A percentile compares a stretch with the other conserved stretches of the same genome.
Conservation (phyloP, 257 asterid species). For the Pogostemon cablin region DNA sequence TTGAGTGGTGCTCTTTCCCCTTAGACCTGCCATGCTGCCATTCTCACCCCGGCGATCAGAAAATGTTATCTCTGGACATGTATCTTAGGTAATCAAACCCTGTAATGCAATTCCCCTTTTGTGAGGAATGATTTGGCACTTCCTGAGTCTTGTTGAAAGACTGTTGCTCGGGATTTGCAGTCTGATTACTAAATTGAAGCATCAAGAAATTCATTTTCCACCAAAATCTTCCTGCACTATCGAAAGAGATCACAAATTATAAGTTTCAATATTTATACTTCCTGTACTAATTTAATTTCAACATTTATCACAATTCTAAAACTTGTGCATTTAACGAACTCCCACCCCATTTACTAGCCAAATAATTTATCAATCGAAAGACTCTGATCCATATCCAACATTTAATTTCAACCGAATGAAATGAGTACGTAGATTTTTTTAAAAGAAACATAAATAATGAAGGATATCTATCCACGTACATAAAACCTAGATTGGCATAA, state of each 20-base stretch:
- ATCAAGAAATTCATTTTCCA: constrained; percentile 69
- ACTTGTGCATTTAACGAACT: too few relatives aligned
- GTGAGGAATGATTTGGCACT: constrained; percentile 40
- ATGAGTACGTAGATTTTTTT: too few relatives aligned
- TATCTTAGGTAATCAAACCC: constrained; percentile 61
- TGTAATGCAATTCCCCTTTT: constrained; percentile 47
- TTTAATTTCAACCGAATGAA: neutral
- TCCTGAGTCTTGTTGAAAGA: constrained; percentile 46
- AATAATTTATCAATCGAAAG: neutral
- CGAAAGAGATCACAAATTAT: constrained; percentile 8
- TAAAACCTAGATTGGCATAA: constrained; percentile 24
- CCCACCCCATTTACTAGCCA: neutral
- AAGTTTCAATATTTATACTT: neutral
- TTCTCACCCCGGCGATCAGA: constrained; percentile 43
- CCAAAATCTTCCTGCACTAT: constrained; percentile 45
- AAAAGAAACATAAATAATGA: neutral
- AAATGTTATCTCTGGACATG: constrained; percentile 36
- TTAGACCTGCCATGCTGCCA: constrained; percentile 44
- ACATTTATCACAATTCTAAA: too few relatives aligned
- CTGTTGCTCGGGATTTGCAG: constrained; percentile 57
- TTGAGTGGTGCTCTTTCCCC: constrained; percentile 42
- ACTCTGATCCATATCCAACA: neutral
- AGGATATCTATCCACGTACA: neutral
- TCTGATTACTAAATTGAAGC: constrained; percentile 67
- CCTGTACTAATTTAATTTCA: neutral